Percentiles rank a stretch among this genome's conserved stretches.
These are phyloP conservation scores for Isabelozyma rhagii DNA, from an alignment of 805 yeast genomes.

Conservation along the genomic window DNA sequence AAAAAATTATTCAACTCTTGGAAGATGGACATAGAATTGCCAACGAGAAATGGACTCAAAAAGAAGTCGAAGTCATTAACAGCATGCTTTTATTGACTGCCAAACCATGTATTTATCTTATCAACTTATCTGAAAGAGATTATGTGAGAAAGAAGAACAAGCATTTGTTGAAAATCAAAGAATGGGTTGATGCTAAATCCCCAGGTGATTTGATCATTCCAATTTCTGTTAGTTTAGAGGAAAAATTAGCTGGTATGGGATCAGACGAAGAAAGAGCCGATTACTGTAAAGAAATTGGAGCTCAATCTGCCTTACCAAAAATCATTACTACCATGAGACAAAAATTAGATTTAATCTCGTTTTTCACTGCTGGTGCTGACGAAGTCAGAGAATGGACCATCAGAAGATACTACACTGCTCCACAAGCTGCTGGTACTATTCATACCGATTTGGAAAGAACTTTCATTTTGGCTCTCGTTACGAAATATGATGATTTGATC, in stretches of 20 bases:
- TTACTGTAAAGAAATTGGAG: conserved; percentile 71
- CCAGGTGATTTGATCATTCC: conserved; percentile 89
- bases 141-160: conserved; percentile 86
- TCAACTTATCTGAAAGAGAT: conserved; percentile 87
- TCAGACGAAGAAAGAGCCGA: conserved; percentile 77
- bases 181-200: conserved; percentile 86
- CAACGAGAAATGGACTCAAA: conserved; percentile 81
- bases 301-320: conserved; percentile 79
- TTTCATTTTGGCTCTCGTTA: conserved; percentile 90
- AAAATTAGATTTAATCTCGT: conserved; percentile 82
- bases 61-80: conserved; percentile 91
- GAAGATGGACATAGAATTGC: conserved; percentile 87
- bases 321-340: conserved; percentile 85
- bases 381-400: conserved; percentile 99
- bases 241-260: conserved; percentile 83
- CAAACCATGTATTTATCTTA: conserved; percentile 89
- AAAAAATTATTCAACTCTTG: conserved; percentile 69
- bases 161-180: conserved; percentile 74
- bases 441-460: conserved; percentile 95
- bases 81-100: conserved; percentile 85
- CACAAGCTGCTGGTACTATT: conserved; percentile 98
- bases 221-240: conserved; percentile 88
- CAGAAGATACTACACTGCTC: conserved; percentile 87
- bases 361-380: conserved; percentile 93
- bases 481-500: conserved; percentile 75